phyloP scores from a whole-genome alignment of 768 basidiomycete genomes.

The Boletus barrowsii region DNA sequence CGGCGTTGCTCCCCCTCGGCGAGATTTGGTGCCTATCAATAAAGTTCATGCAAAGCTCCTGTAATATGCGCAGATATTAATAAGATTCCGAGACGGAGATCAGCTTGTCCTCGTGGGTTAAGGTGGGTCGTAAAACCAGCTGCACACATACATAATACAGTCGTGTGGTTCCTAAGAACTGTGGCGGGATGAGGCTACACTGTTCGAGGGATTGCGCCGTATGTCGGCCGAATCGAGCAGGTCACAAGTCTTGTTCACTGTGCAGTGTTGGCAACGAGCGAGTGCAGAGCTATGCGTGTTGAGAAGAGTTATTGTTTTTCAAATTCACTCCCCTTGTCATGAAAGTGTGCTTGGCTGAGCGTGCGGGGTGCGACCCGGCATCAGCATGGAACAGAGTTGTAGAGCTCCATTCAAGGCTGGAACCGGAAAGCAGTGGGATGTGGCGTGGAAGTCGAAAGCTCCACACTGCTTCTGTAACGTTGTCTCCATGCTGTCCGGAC shows the following conservation, averaged over 20 bases:
- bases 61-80: slow-evolving; percentile 9
- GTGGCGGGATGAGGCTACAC: background rate
- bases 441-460: slow-evolving; percentile 9
- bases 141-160: slow-evolving; percentile 18
- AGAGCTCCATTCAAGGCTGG: slow-evolving; percentile 3
- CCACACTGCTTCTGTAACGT: slow-evolving; percentile 22
- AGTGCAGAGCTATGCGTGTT: background rate
- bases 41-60: slow-evolving; percentile 4
- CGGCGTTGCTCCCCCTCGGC: slow-evolving; percentile 1
- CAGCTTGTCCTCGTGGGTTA: slow-evolving; percentile 27
- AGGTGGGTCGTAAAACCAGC: slow-evolving; percentile 24
- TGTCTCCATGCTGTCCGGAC: slow-evolving; percentile 21
- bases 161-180: background rate
- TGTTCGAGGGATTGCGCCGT: background rate
- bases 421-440: background rate
- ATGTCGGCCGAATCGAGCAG: background rate
- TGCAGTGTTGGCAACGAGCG: background rate
- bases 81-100: slow-evolving; percentile 22
- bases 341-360: slow-evolving; percentile 16
- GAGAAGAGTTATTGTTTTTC: slow-evolving; percentile 30
- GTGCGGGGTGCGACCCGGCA: slow-evolving; percentile 8
- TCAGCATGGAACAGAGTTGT: slow-evolving; percentile 13
- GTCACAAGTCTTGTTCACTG: background rate
- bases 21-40: slow-evolving; percentile 6
- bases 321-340: slow-evolving; percentile 21